These are phyloP conservation scores for Kodamaea fungicola DNA, from an alignment of 1,139 yeast genomes.

Conservation along the genomic window DNA sequence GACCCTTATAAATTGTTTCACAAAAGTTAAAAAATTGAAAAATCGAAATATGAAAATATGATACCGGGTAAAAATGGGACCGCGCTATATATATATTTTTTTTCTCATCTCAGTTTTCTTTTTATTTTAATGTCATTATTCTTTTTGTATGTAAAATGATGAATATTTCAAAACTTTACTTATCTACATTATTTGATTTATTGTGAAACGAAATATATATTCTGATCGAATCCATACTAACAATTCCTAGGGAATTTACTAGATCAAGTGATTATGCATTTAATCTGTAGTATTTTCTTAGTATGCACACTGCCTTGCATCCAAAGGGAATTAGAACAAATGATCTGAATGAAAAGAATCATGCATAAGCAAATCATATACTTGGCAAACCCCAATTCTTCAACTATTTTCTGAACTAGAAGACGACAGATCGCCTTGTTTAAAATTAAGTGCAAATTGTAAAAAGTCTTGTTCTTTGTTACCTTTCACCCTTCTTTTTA, in stretches of 20 bases:
- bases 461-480: neutral
- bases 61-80: slow-evolving; percentile 2
- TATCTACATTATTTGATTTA: slow-evolving; percentile 17
- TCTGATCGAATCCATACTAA: neutral
- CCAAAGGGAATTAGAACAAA: no score
- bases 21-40: neutral
- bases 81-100: neutral
- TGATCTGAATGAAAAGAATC: no score
- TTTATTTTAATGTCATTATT: neutral
- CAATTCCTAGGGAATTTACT: neutral
- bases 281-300: no score
- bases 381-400: no score
- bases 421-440: no score
- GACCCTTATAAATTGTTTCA: slow-evolving; percentile 6
- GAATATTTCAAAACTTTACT: slow-evolving; percentile 5
- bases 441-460: slow-evolving; percentile 2
- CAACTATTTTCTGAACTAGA: no score
- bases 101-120: neutral
- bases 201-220: slow-evolving; percentile 1
- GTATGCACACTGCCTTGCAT: no score
- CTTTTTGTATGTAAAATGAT: neutral
- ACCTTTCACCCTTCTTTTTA: neutral
- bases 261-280: no score
- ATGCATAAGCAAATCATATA: no score
- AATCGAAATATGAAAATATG: neutral